Percentiles rank a stretch among this genome's conserved stretches.
Conservation (phyloP, 1,284 basidiomycete genomes). For the Psilocybe mexicana region DNA sequence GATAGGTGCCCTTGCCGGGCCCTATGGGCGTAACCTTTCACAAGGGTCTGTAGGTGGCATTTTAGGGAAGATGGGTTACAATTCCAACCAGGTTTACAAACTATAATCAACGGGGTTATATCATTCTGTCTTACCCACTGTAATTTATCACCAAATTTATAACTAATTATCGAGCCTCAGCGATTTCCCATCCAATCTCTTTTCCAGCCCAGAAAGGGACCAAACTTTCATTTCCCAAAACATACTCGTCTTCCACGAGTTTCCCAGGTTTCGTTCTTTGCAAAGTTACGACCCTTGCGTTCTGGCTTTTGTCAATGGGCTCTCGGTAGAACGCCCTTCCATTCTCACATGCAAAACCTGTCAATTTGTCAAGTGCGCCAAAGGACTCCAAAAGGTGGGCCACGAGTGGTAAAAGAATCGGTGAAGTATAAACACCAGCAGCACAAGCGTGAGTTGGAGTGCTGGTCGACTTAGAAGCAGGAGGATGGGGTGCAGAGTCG, state of each 20-base stretch:
- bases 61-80: conserved; percentile 65
- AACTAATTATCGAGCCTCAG: conserved; percentile 15
- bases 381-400: conserved; percentile 87
- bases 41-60: conserved; percentile 72
- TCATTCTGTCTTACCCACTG: background rate
- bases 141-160: background rate
- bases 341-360: conserved; percentile 75
- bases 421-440: conserved; percentile 92
- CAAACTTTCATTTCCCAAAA: conserved; percentile 57
- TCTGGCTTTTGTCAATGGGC: conserved; percentile 30
- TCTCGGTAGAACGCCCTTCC: conserved; percentile 82
- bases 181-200: conserved; percentile 81
- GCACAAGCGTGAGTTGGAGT: conserved; percentile 80
- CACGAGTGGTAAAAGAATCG: conserved; percentile 85
- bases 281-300: conserved; percentile 34
- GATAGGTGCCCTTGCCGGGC: conserved; percentile 73
- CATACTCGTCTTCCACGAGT: conserved; percentile 55
- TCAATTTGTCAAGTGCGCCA: conserved; percentile 78
- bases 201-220: conserved; percentile 94
- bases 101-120: conserved; percentile 37
- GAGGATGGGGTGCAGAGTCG: conserved; percentile 94
- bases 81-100: conserved; percentile 68
- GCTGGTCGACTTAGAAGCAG: conserved; percentile 77
- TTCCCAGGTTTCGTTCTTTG: conserved; percentile 34
- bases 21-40: conserved; percentile 72